Base-by-base conservation (phyloP, 2,329 filamentous ascomycete genomes). In the Talaromyces sp. region DNA sequence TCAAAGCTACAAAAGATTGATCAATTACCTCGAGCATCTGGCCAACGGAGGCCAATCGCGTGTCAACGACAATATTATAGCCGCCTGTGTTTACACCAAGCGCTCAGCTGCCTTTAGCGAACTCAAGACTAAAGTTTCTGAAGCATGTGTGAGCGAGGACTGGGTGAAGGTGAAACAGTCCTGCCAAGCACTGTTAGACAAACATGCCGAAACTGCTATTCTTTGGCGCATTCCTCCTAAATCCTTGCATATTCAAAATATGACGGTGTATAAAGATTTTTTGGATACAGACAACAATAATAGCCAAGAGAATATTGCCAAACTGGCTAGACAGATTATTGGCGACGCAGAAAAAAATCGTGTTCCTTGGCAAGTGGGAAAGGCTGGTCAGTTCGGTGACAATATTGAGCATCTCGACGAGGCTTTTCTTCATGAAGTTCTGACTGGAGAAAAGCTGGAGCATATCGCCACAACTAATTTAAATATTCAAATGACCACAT, bases 11-110 rank as follows among this genome's bases (percentile, higher is more conserved):
- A 63, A 52, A 33, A 58, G 19, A 9, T 48, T 58, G 61, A 58
- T 58, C 24, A 41, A 58, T 47, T 63, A 63, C 22, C 52, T 63
- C 10, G 22, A 63, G n/a, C 61, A 63, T 58, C 52, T 63, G n/a
- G 61, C 61, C 31, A 58, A 58, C 41, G 52, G 52, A 45, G 61
- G 61, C 22, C 41, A 63, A 7, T 52, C 14, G 7, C 61, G 61
- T 63, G 41, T 31, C 14, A 58, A 37, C 14, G 61, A 63, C 41
- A 47, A 63, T 33, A 7, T 57, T 31, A 24, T 58, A 31, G 61
- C 41, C 31, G 61, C 61, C 24, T 37, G 19, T 27, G 61, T 58
- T 35, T 63, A 63, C 52, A 63, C 61, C 37, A 63, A 63, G 41
- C 61, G 61, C 41, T 63, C 61, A 16, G 52, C 61, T 39, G 61